Base-by-base conservation (phyloP, 2,329 filamentous ascomycete genomes). In the Fusarium redolens region DNA sequence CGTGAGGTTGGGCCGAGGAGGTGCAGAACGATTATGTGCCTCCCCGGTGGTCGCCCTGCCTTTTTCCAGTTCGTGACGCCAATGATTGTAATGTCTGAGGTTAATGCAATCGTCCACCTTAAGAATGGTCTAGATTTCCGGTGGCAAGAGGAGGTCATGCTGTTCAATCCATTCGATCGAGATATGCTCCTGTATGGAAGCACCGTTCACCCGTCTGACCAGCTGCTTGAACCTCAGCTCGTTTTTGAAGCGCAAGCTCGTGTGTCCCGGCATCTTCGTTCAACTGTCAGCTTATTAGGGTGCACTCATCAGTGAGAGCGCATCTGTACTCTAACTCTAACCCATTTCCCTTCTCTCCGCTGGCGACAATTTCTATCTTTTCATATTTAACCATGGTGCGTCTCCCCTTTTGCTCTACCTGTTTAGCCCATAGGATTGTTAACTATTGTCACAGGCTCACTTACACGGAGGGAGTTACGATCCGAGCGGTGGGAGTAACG, bases 1-100 rank as follows among this genome's bases (percentile, higher is more conserved):
- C 61, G 37, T 55, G 65, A 72, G 69, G 69, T 61, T 73, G 66
- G 22, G 68, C 48, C 55, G 56, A 68, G 55, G 66, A 73, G 61
- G 44, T 33, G 40, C 14, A 25, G 38, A 70, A 60, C n/a, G 63
- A 28, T 71, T 69, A 73, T 69, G 68, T 57, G 28, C 61, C 54
- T 18, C 22, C 45, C 47, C 50, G 31, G 28, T 33, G 31, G 8
- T 33, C 31, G 31, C 31, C 13, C 31, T 33, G 31, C 31, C 31
- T 33, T 33, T 33, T 33, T 33, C 31, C 31, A 33, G 31, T 33
- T 33, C 31, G 31, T 33, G 31, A 33, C 31, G 31, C 40, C 52
- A 35, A 59, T 40, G 22, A 28, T 47, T 45, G 51, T 22, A 30
- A 41, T 61, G 35, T 59, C 50, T 54, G 20, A 14, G n/a, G 22